These are phyloP conservation scores for Scheffersomyces parashehatae DNA, from an alignment of 1,139 yeast genomes.

Conservation along the genomic window DNA sequence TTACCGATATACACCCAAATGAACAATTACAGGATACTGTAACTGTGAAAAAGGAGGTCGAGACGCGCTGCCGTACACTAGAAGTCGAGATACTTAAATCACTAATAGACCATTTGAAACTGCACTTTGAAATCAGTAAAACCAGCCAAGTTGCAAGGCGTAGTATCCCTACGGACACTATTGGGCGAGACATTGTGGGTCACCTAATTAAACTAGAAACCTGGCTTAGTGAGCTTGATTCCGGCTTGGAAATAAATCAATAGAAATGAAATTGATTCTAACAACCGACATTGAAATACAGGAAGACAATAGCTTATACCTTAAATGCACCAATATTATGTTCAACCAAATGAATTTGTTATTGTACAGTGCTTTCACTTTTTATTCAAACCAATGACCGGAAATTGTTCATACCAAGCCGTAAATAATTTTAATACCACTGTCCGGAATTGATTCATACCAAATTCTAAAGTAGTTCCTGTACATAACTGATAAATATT, in stretches of 20 bases:
- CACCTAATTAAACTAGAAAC: conserved; percentile 10
- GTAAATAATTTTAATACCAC: too few species aligned
- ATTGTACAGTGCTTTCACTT: too few species aligned
- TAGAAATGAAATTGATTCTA: background rate
- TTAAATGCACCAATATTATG: too few species aligned
- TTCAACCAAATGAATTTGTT: too few species aligned
- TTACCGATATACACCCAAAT: conserved; percentile 14
- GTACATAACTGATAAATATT: too few species aligned
- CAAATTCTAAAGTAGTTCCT: too few species aligned
- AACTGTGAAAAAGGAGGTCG: background rate
- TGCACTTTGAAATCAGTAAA: conserved; percentile 20
- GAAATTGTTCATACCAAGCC: too few species aligned
- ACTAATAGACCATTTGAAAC: conserved; percentile 14
- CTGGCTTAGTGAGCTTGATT: conserved; percentile 4
- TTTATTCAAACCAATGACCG: too few species aligned
- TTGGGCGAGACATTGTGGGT: conserved; percentile 16
- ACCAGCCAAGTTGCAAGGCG: conserved; percentile 18
- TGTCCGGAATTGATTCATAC: too few species aligned
- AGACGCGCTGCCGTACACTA: background rate
- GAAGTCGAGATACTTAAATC: background rate
- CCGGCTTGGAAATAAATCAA: background rate
- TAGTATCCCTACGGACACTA: conserved; percentile 18
- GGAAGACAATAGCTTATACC: too few species aligned
- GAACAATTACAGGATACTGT: background rate
- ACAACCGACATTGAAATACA: too few species aligned